A percentile compares a stretch with the other conserved stretches of the same genome.
phyloP scores from a whole-genome alignment of 2,329 filamentous ascomycete species.

The Grosmannia serpens region DNA sequence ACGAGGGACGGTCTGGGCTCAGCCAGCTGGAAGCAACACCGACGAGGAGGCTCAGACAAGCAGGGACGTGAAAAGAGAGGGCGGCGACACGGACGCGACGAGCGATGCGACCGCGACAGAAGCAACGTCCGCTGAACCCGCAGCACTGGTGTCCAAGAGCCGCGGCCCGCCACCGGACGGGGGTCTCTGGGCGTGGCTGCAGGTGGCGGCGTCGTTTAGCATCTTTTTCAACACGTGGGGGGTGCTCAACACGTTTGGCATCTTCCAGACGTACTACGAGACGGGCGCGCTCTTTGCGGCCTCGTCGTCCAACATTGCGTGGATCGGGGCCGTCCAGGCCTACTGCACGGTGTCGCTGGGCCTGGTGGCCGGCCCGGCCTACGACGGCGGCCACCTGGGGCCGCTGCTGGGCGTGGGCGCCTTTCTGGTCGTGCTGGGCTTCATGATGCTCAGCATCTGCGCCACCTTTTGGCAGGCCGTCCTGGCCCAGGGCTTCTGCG shows the following conservation, averaged over 20 bases:
- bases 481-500: slow-evolving; percentile 28
- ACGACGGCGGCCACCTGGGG: slow-evolving; percentile 33
- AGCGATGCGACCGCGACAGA: no score
- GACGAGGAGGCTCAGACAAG: not conserved
- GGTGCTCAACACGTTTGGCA: slow-evolving; percentile 32
- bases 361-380: slow-evolving; percentile 30
- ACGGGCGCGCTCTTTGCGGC: slow-evolving; percentile 18
- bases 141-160: not conserved
- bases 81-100: not conserved
- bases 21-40: not conserved
- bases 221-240: slow-evolving; percentile 46
- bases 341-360: slow-evolving; percentile 31
- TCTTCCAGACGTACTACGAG: slow-evolving; percentile 45
- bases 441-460: slow-evolving; percentile 29
- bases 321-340: slow-evolving; percentile 34
- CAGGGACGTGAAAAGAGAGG: not conserved
- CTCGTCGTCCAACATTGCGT: slow-evolving; percentile 25
- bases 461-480: slow-evolving; percentile 30
- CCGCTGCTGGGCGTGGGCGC: slow-evolving; percentile 27
- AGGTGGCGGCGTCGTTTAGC: slow-evolving; percentile 22
- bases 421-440: slow-evolving; percentile 31
- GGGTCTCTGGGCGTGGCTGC: slow-evolving; percentile 2
- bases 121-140: not conserved
- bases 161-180: not conserved
- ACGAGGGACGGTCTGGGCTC: not conserved